Base-by-base conservation (phyloP, 2,329 filamentous ascomycete species). In the Ophiocordyceps sinensis region DNA sequence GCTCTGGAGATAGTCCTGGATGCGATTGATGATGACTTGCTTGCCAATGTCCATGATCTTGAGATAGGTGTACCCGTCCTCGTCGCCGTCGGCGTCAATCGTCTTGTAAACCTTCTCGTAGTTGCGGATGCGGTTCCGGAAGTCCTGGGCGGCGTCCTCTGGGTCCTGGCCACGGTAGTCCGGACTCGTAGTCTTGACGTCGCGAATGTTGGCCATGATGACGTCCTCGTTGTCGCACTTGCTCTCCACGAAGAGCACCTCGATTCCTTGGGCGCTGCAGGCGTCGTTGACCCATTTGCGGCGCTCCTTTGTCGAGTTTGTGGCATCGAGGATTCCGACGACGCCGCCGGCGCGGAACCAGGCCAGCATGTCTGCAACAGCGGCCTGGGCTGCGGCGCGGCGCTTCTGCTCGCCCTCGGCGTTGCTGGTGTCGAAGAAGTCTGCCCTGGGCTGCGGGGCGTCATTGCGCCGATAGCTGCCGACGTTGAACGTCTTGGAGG, bases 91-190 rank as follows among this genome's bases (percentile, higher is more conserved):
- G 50, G 83, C 83, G 51, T 93, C 85, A 53, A 98, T 85, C 2
- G 86, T 89, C 65, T 94, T 78, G 63, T 98, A 98, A 26, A 93
- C 84, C 63, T 91, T 91, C 62, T 98, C 91, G 63, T 98, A 98
- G 63, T 95, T 94, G 54, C 82, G 79, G 56, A 98, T 98, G 47
- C 91, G 82, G 55, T 93, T 82, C 47, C 86, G 80, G 65, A 98
- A 98, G 61, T 98, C 91, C 43, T 79, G 73, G 11, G 88, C 91
- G 4, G 91, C 91, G 44, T 77, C 70, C 59, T 98, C 91, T 1
- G 91, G 91, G 57, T 98, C 91, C 60, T 94, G 87, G 42, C 88
- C 91, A 44, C 79, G 70, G 60, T 98, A 98, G 63, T 98, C 91
- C 2, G 91, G 91, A 43, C 85, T 94, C 23, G 86, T 94, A 2